Percentiles rank a stretch among this genome's conserved stretches.
phyloP scores from a whole-genome alignment of 352 stramenopile genomes.

The Phytophthora multivora region DNA sequence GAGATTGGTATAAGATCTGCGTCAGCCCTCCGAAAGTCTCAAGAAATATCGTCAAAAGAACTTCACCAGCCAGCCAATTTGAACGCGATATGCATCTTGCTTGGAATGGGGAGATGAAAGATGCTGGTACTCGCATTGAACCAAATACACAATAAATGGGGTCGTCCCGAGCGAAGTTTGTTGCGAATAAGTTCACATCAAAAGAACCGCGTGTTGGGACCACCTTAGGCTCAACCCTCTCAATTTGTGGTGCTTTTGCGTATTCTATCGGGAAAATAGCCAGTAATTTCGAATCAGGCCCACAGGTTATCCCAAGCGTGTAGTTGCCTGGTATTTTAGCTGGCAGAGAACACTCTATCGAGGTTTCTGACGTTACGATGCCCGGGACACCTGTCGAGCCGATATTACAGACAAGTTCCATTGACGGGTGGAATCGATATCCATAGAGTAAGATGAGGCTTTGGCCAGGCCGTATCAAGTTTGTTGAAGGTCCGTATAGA shows the following conservation, averaged over 20 bases:
- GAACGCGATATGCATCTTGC: conserved; percentile 35
- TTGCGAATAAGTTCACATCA: conserved; percentile 32
- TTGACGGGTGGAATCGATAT: conserved; percentile 31
- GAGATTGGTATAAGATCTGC: conserved; percentile 29
- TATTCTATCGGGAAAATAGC: conserved; percentile 36
- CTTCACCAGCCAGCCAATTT: conserved; percentile 2
- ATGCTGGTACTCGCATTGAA: conserved; percentile 10
- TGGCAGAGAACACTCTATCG: conserved; percentile 34
- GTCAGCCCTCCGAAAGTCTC: conserved; percentile 12
- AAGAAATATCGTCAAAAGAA: conserved; percentile 25
- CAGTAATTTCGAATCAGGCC: not conserved
- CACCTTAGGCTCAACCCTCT: conserved; percentile 18
- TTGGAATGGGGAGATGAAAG: conserved; percentile 24
- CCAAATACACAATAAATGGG: conserved; percentile 40
- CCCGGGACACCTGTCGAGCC: conserved; percentile 1
- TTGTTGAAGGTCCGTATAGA: conserved; percentile 20
- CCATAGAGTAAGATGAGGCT: conserved; percentile 32
- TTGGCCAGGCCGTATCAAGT: conserved; percentile 16
- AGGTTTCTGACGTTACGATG: conserved; percentile 29
- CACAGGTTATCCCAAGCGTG: conserved; percentile 35
- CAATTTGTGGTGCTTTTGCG: conserved; percentile 16
- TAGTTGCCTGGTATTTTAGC: conserved; percentile 40
- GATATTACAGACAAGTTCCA: conserved; percentile 35
- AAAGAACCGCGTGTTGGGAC: conserved; percentile 22
- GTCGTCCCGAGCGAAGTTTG: conserved; percentile 26